Conservation (phyloP, 2,329 filamentous ascomycete genomes). For the Trematosphaeria pertusa region DNA sequence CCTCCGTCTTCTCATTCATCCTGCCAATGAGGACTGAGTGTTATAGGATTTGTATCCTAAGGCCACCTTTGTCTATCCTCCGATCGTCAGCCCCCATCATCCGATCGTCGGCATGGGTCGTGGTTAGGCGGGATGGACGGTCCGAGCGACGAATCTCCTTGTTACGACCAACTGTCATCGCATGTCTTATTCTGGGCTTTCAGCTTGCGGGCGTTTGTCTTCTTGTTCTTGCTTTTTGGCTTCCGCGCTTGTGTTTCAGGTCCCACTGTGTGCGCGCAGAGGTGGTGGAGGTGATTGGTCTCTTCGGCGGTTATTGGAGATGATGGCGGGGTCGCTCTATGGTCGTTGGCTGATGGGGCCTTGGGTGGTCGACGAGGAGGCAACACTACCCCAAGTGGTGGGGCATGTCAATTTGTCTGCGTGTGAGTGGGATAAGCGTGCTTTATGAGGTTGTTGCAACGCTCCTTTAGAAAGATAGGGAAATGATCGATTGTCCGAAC, state of each 20-base stretch:
- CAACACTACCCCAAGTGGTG: conserved; percentile 12
- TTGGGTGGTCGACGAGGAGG: not conserved
- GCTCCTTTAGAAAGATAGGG: not conserved
- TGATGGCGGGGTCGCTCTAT: conserved; percentile 29
- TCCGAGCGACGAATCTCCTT: conserved; percentile 14
- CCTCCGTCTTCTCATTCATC: conserved; percentile 9
- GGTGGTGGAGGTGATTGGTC: conserved; percentile 26
- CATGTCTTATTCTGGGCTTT: conserved; percentile 11
- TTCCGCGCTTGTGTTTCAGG: conserved; percentile 34
- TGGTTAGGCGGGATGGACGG: not conserved
- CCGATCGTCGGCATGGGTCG: conserved; percentile 4
- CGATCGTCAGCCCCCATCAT: not conserved
- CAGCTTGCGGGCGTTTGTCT: conserved; percentile 12
- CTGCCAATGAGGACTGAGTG: conserved; percentile 22
- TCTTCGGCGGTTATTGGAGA: conserved; percentile 17
- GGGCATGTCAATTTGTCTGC: conserved; percentile 5
- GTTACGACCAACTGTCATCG: conserved; percentile 13
- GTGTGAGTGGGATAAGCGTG: conserved; percentile 11
- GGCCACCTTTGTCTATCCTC: conserved; percentile 1
- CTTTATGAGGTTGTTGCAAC: not conserved
- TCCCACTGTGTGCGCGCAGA: conserved; percentile 21
- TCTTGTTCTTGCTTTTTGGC: conserved; percentile 23
- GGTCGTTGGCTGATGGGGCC: conserved; percentile 12
- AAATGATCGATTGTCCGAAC: not conserved
- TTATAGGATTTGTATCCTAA: conserved; percentile 10